These are phyloP conservation scores for Darksidea phi DNA, from an alignment of 495 filamentous ascomycete species.

Conservation along the genomic window DNA sequence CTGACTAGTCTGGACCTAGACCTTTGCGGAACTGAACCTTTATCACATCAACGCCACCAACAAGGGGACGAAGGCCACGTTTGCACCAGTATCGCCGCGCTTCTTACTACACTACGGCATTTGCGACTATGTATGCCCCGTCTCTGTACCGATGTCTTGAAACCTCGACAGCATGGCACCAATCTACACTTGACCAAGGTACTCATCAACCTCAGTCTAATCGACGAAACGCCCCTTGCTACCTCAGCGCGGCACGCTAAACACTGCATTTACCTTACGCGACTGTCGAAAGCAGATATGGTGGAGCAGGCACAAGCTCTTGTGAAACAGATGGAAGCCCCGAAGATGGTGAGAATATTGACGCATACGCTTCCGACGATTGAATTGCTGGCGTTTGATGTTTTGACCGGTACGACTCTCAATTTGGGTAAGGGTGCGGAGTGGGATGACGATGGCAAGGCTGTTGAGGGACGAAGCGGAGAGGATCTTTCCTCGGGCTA, in stretches of 20 bases:
- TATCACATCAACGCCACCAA: no score
- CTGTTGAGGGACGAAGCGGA: constrained; percentile 13
- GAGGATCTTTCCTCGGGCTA: no score
- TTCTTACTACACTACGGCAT: constrained; percentile 4
- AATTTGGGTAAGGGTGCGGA: constrained; percentile 7
- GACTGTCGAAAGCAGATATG: constrained; percentile 8
- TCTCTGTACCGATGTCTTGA: constrained; percentile 1
- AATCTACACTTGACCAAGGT: constrained; percentile 6
- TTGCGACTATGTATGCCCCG: constrained; percentile 15
- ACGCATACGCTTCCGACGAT: constrained; percentile 14
- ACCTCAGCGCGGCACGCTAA: constrained; percentile 2
- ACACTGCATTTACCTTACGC: background rate
- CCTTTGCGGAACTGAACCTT: background rate
- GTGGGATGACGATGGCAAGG: constrained; percentile 21
- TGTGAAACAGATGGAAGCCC: constrained; percentile 11
- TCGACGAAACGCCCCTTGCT: background rate
- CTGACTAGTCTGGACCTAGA: constrained; percentile 14
- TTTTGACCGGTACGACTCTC: constrained; percentile 15
- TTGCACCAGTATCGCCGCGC: constrained; percentile 9
- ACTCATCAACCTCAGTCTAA: constrained; percentile 11
- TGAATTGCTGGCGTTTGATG: constrained; percentile 21
- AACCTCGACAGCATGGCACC: background rate
- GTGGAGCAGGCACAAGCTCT: constrained; percentile 7
- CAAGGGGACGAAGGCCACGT: background rate
- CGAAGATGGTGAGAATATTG: constrained; percentile 17